These are phyloP conservation scores for Nemania sp. DNA, from an alignment of 2,329 filamentous ascomycete genomes.

Conservation along the genomic window DNA sequence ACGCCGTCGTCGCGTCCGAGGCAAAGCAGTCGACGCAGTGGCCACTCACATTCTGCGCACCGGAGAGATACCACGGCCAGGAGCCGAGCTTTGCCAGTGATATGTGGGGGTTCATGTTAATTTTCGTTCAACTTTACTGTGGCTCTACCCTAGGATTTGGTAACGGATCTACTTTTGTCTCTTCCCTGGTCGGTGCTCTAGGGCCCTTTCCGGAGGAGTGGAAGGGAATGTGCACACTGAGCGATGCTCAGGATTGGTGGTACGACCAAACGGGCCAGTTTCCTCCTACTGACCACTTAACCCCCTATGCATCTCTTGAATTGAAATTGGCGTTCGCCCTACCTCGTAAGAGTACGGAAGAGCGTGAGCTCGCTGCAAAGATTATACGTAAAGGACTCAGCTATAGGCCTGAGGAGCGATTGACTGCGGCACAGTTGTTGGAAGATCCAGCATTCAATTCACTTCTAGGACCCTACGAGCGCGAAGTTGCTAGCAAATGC, in stretches of 20 bases:
- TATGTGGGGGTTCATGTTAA: neutral
- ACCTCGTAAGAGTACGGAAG: constrained; percentile 10
- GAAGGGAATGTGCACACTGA: neutral
- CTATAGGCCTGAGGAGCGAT: constrained; percentile 3
- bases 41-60: neutral
- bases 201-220: constrained; percentile 18
- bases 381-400: constrained; percentile 6
- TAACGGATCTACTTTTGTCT: neutral
- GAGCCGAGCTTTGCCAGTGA: neutral
- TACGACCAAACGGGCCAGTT: neutral
- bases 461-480: neutral
- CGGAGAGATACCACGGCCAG: neutral
- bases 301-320: neutral
- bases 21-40: neutral
- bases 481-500: neutral
- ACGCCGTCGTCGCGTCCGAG: neutral
- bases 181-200: neutral
- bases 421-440: constrained; percentile 17
- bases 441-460: constrained; percentile 12
- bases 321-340: neutral
- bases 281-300: neutral
- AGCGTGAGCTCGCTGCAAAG: constrained; percentile 4
- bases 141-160: neutral
- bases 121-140: neutral
- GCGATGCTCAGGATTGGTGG: neutral